Evolutionary conservation across 495 filamentous ascomycete species (phyloP), one percentile per base, ranked within the genome.

Genomic region (Achaetomiella virescens): DNA sequence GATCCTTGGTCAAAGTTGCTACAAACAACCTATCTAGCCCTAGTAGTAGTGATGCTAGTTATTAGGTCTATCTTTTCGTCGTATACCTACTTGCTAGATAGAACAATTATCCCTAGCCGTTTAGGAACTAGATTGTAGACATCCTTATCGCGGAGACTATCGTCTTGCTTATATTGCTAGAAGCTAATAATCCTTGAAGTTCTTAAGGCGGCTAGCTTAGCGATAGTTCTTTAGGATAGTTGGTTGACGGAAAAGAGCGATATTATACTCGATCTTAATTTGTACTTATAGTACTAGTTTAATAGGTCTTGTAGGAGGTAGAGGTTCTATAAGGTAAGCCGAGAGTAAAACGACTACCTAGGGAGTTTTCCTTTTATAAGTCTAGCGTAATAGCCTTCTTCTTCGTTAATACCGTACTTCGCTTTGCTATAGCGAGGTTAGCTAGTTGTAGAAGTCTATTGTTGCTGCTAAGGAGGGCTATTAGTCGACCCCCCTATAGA

Each of bases 211-310:
- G 4, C 11, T 33, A 0, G 27, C 58, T 10, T 38, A 11, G 10
- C 40, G 47, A n/a, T 74, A 83, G 58, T 56, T 56, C 45, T 56
- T 40, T 1, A 43, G 53, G 22, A 52, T 33, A 6, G 2, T 8
- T 2, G 10, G 15, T 74, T 74, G 58, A 83, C 20, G 3, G 15
- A n/a, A 17, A 1, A 4, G 20, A n/a, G n/a, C 1, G 29, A 48
- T 48, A 2, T 48, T 27, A 7, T 48, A 27, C 20, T 48, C 29
- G 2, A 21, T n/a, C 25, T 47, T 47, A 3, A 47, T n/a, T n/a
- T n/a, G n/a, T 47, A 4, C 5, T 31, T 31, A 31, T 4, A 31
- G 27, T 4, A 31, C 27, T 31, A 31, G 27, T 31, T 31, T 4
- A 4, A 31, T 4, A 4, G 27, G 27, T 9, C 27, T 31, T 9